These are phyloP conservation scores for Davidsoniella eucalypti DNA, from an alignment of 2,329 filamentous ascomycete genomes.

Conservation along the genomic window DNA sequence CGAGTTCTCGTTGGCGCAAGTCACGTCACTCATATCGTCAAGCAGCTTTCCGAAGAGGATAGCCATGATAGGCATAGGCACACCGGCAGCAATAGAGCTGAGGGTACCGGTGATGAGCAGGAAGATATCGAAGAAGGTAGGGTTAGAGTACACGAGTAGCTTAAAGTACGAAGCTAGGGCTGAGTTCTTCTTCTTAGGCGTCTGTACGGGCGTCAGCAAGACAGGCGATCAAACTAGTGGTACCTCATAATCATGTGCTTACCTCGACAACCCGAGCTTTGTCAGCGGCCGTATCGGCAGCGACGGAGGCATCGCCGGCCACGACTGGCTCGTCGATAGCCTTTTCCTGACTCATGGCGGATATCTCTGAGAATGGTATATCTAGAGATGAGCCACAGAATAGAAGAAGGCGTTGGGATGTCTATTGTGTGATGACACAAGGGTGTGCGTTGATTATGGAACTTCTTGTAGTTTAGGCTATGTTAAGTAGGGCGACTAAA, in stretches of 20 bases:
- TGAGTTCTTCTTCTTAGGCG: slow-evolving; percentile 1
- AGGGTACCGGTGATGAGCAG: slow-evolving; percentile 26
- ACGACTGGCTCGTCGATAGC: neutral
- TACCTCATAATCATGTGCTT: neutral
- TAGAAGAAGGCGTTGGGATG: neutral
- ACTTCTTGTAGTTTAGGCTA: slow-evolving; percentile 4
- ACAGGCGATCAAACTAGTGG: neutral
- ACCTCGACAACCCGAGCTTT: neutral
- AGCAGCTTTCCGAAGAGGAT: slow-evolving; percentile 48
- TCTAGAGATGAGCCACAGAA: neutral
- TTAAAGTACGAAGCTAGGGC: slow-evolving; percentile 26
- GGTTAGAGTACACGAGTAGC: slow-evolving; percentile 29
- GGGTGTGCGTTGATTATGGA: neutral
- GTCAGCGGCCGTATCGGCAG: neutral
- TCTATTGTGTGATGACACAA: neutral
- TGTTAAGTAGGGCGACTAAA: neutral
- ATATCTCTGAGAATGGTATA: too few species aligned
- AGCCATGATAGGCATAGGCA: slow-evolving; percentile 46
- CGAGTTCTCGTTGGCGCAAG: slow-evolving; percentile 25
- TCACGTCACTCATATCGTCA: slow-evolving; percentile 41
- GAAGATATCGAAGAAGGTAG: slow-evolving; percentile 26
- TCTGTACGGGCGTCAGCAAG: neutral
- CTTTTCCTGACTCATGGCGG: neutral
- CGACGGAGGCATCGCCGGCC: neutral
- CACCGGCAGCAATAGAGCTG: slow-evolving; percentile 38